phyloP scores from a whole-genome alignment of 352 stramenopile genomes.

The Globisporangium cylindrosporum region DNA sequence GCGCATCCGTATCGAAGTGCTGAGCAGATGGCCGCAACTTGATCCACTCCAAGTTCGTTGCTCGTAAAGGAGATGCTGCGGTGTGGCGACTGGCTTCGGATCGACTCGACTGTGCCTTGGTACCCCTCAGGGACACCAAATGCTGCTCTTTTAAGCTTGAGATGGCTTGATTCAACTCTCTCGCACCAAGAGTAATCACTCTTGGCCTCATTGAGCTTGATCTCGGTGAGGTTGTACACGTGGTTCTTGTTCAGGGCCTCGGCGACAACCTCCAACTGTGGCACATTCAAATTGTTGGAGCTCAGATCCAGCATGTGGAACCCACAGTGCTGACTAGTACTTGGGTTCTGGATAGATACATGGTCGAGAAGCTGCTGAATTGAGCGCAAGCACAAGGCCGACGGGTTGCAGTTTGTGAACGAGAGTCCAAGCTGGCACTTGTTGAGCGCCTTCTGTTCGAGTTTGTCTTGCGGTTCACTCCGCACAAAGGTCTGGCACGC shows the following conservation, averaged over 20 bases:
- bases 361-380: background rate
- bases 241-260: slow-evolving; percentile 3
- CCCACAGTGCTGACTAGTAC: background rate
- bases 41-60: background rate
- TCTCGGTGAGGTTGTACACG: background rate
- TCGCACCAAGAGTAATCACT: background rate
- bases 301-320: background rate
- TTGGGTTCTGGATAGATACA: background rate
- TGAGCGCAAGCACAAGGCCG: background rate
- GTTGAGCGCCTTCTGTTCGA: too few species aligned
- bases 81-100: background rate
- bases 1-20: background rate
- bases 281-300: background rate
- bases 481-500: too few species aligned
- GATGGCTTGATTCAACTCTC: too few species aligned
- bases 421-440: background rate
- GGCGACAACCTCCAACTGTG: background rate
- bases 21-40: background rate
- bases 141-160: background rate
- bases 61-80: background rate
- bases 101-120: background rate
- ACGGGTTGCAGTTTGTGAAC: background rate
- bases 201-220: background rate
- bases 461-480: too few species aligned
- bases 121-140: background rate